phyloP scores from a whole-genome alignment of 2,329 filamentous ascomycete genomes.

The Cercospora sp. region DNA sequence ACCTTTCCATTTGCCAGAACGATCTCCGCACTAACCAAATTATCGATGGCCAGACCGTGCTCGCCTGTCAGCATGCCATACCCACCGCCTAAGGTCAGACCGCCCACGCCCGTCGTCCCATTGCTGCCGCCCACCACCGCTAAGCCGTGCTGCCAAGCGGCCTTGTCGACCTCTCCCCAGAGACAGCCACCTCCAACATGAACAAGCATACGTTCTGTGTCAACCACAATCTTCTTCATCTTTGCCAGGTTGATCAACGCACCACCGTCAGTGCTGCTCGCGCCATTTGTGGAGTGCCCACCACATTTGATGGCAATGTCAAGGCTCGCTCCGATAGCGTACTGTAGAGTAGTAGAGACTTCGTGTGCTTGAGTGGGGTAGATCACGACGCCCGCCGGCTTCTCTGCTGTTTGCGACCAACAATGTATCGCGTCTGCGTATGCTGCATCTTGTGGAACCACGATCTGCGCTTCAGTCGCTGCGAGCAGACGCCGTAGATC shows the following conservation, averaged over 20 bases:
- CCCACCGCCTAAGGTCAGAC: slow-evolving; percentile 51
- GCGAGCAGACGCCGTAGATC: background rate
- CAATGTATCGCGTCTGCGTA: background rate
- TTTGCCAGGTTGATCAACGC: background rate
- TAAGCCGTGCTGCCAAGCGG: slow-evolving; percentile 52
- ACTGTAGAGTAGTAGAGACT: background rate
- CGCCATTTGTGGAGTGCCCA: background rate
- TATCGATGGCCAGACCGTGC: slow-evolving; percentile 57
- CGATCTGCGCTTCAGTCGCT: background rate
- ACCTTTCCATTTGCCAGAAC: slow-evolving; percentile 46
- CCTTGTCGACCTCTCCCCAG: slow-evolving; percentile 45
- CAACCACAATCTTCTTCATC: background rate
- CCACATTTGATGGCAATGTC: background rate
- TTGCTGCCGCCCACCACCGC: slow-evolving; percentile 64
- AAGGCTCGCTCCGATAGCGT: background rate
- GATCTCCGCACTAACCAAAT: slow-evolving; percentile 44
- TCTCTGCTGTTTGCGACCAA: background rate
- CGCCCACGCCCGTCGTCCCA: slow-evolving; percentile 63
- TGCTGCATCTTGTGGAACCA: background rate
- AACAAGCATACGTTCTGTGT: background rate
- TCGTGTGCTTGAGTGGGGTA: background rate
- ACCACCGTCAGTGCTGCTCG: background rate
- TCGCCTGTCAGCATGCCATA: slow-evolving; percentile 51
- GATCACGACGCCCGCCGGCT: background rate
- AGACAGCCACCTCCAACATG: slow-evolving; percentile 28